A percentile compares a stretch with the other conserved stretches of the same genome.
Evolutionary conservation across 2,329 filamentous ascomycete species (phyloP).

Genomic region (Pseudogymnoascus sp.): DNA sequence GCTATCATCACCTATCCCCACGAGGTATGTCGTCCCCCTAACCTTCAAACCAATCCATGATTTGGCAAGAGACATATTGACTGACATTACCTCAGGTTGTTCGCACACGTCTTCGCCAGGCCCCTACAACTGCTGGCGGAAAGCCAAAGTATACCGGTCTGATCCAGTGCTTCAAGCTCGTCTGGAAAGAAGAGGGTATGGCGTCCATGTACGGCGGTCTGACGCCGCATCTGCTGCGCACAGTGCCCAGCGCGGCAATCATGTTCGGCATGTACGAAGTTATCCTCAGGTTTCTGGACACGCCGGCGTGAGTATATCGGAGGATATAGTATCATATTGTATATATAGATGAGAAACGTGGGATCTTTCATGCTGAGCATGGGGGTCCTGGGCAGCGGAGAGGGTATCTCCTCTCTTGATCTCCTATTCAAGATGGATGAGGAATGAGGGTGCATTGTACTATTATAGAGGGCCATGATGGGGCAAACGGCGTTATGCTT

Average conservation of each 20-base stretch:
- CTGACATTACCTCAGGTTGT: conserved; percentile 49
- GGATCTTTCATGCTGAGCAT: conserved; percentile 1
- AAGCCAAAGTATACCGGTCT: conserved; percentile 81
- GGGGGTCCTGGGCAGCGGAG: not conserved
- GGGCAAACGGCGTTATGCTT: conserved; percentile 4
- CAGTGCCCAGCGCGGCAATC: conserved; percentile 86
- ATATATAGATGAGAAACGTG: conserved; percentile 6
- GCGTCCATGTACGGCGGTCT: conserved; percentile 81
- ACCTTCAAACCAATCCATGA: not conserved
- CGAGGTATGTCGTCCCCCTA: conserved; percentile 50
- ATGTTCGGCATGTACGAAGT: conserved; percentile 79
- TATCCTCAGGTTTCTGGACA: conserved; percentile 28
- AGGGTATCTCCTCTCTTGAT: conserved; percentile 4
- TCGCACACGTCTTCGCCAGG: conserved; percentile 75
- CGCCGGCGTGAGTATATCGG: conserved; percentile 17
- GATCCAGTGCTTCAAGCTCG: conserved; percentile 76
- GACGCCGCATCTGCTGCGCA: conserved; percentile 83
- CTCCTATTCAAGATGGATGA: conserved; percentile 7
- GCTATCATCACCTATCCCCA: conserved; percentile 85
- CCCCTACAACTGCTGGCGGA: conserved; percentile 59
- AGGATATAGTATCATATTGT: conserved; percentile 6
- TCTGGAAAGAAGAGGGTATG: conserved; percentile 84
- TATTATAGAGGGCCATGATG: conserved; percentile 1
- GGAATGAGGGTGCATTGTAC: not conserved
- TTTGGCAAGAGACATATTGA: not conserved